phyloP scores from a whole-genome alignment of 2,329 filamentous ascomycete species.

The Sporothrix inflata region DNA sequence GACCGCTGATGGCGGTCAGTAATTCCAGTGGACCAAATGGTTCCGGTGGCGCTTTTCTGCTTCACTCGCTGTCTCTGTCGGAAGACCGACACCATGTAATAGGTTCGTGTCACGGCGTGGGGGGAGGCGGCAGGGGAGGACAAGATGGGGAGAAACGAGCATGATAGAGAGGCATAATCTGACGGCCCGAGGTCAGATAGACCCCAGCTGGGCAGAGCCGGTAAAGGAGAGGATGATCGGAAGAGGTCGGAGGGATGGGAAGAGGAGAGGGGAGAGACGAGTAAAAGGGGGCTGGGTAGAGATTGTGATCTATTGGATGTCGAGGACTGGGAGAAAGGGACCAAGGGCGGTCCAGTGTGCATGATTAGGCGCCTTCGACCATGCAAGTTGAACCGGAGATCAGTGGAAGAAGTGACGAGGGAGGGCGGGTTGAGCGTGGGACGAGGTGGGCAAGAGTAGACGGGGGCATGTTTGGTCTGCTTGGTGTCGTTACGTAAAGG shows the following conservation, averaged over 20 bases:
- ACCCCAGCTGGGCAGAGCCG: not conserved
- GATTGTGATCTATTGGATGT: not conserved
- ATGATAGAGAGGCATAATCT: constrained; percentile 2
- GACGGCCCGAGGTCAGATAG: constrained; percentile 4
- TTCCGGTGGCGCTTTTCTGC: not conserved
- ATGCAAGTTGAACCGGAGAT: constrained; percentile 4
- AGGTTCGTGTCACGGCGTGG: constrained; percentile 22
- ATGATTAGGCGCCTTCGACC: not conserved
- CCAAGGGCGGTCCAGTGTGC: not conserved
- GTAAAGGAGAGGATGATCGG: not conserved
- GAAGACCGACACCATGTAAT: not conserved
- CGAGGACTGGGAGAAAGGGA: not conserved
- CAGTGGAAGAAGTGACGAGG: not conserved
- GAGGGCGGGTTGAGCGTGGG: not conserved
- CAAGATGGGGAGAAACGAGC: not conserved
- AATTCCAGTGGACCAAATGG: not conserved
- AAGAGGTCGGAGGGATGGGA: constrained; percentile 1
- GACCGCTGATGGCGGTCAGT: not conserved
- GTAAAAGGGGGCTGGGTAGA: not conserved
- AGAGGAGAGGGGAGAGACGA: not conserved
- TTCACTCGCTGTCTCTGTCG: not conserved
- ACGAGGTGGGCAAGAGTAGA: not conserved
- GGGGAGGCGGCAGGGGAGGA: not conserved
- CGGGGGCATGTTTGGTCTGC: not conserved
- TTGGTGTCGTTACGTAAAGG: constrained; percentile 20